Percentiles rank a stretch among this genome's conserved stretches.
Evolutionary conservation across 768 basidiomycete species (phyloP).

Genomic region (Tremella yokohamensis): DNA sequence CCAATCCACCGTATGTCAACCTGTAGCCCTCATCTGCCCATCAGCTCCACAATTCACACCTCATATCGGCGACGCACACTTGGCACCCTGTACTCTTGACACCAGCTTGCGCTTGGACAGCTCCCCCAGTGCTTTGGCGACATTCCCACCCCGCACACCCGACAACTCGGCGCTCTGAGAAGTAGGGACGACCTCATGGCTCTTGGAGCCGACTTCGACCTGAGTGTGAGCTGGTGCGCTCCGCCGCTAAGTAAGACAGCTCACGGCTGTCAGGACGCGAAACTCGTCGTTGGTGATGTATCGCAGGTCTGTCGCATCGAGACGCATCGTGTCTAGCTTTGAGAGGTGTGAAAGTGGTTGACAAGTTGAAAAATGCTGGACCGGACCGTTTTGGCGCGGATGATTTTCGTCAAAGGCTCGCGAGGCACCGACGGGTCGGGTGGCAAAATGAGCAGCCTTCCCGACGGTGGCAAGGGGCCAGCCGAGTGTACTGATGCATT

Average conservation of each 20-base stretch:
- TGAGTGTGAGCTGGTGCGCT: conserved; percentile 48
- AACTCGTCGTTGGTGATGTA: conserved; percentile 92
- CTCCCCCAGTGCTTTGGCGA: conserved; percentile 85
- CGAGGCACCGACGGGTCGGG: no score
- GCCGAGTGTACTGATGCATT: no score
- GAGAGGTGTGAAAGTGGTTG: no score
- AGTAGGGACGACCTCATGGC: conserved; percentile 92
- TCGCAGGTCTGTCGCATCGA: conserved; percentile 89
- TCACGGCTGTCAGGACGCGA: conserved; percentile 87
- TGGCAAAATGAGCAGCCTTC: no score
- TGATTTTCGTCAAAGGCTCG: no score
- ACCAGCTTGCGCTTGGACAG: conserved; percentile 89
- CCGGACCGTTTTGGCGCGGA: no score
- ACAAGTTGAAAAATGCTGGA: no score
- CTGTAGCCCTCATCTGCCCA: conserved; percentile 88
- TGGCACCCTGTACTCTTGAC: conserved; percentile 81
- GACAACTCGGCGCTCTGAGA: conserved; percentile 86
- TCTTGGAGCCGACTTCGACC: conserved; percentile 98
- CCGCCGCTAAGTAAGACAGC: conserved; percentile 19
- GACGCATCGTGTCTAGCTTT: conserved; percentile 64
- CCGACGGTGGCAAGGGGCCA: no score
- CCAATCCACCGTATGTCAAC: conserved; percentile 96
- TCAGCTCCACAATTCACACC: conserved; percentile 1
- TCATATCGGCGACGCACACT: conserved; percentile 68
- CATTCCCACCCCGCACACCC: conserved; percentile 83